Evolutionary conservation across 306 rosid genomes (phyloP), one percentile per base, ranked within the genome.

Genomic region (Glycine soja): DNA sequence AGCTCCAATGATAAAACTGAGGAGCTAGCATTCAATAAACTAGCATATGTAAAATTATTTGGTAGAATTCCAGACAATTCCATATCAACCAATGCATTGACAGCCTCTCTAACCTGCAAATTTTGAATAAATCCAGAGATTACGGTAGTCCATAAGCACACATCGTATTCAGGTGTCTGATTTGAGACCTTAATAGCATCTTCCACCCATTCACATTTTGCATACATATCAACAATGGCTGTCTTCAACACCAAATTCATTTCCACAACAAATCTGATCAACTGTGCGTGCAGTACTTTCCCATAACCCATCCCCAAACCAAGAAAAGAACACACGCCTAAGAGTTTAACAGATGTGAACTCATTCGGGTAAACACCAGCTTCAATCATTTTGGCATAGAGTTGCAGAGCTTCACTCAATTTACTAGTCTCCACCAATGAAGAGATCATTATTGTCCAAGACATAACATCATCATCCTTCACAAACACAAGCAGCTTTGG

Each of bases 361-460:
- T 86, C 92, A 80, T 90, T 92, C 0, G 97, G 94, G 57, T 51
- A 53, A 67, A 90, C 85, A 18, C 77, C 75, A 0, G 77, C 81
- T 58, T 84, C 58, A 71, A 87, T 79, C 94, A 92, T 92, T 54
- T 72, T 79, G 42, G 67, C 59, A 46, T 90, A 90, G 45, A 79
- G 51, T 64, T 76, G 79, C 9, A 89, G 61, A 71, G 89, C 92
- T 53, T 77, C 88, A 54, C 78, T 83, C 90, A 88, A 92, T 80
- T 86, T 84, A 58, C 74, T 79, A 72, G 88, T 83, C 58, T 88
- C 85, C 6, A 85, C 85, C 6, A 87, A 82, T 4, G 93, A 92
- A 68, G 93, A 90, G 66, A 92, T 88, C 89, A 90, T 85, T 11
- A 87, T 80, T 11, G 94, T 90, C 94, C 93, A 92, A 72, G 90